Evolutionary conservation across 176 grass and related monocot species (phyloP), one percentile per base, ranked within the genome.

Genomic region (Typha latifolia): DNA sequence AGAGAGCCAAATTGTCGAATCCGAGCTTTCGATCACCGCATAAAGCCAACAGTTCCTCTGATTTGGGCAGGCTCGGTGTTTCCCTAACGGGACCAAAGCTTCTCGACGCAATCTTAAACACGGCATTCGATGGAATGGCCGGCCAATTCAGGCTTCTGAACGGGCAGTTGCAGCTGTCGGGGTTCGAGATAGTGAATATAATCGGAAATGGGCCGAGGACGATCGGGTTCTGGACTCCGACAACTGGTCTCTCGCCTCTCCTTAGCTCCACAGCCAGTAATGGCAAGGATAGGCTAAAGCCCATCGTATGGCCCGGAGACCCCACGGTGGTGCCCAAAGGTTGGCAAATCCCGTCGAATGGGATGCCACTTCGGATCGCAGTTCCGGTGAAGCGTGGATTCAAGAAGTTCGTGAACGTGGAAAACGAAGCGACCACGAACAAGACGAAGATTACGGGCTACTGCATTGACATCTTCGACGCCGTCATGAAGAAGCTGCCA

Each of bases 131-230:
- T 14, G 85, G 93, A 14, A 74, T 97, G 49, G 85, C 88, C 24
- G 85, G 93, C 0, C 69, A 80, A 19, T 97, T 92, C 68, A 62
- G n/a, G 16, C 85, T 92, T 20, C 59, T 82, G 2, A 70, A 86
- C 14, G 85, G 88, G 51, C 85, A 97, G 61, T 83, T 92, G 61
- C 75, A 78, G 75, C 27, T 68, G 22, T 66, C 74, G 19, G 69
- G 69, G 2, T 89, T 84, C 51, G 93, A 97, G 78, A 62, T 97
- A 22, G 27, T 97, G 52, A 92, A 97, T 61, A 15, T 97, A 55
- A 32, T 84, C 71, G 85, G 88, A 19, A 89, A 62, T 15, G 75
- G 80, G 32, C 20, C 56, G 18, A 64, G 80, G 66, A 34, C 49
- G 0, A 77, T 97, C 2, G 93, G 93, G 12, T 92, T 78, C 51